Evolutionary conservation across 1,139 yeast genomes (phyloP).

Genomic region (Blastobotrys proliferans): DNA sequence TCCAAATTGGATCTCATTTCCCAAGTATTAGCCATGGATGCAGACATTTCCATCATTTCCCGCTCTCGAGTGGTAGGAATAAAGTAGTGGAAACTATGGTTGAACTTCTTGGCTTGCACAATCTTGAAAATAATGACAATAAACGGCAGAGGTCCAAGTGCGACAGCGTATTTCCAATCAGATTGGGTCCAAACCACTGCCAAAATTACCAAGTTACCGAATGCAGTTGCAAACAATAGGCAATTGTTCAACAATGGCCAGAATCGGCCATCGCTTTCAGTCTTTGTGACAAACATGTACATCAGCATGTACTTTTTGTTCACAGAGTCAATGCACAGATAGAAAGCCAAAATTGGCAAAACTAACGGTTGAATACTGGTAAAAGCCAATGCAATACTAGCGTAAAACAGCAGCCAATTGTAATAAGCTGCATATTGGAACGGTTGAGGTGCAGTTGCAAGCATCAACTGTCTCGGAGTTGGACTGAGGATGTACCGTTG

Average conservation of each 20-base stretch:
- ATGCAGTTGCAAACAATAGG: slow-evolving; percentile 33
- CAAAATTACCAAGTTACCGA: slow-evolving; percentile 38
- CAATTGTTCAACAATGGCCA: slow-evolving; percentile 39
- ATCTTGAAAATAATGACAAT: slow-evolving; percentile 34
- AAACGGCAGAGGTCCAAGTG: slow-evolving; percentile 32
- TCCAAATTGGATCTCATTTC: slow-evolving; percentile 22
- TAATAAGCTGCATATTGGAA: slow-evolving; percentile 36
- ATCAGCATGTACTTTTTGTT: slow-evolving; percentile 37
- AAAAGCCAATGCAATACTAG: slow-evolving; percentile 39
- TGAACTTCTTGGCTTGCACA: slow-evolving; percentile 21
- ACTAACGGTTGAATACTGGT: slow-evolving; percentile 40
- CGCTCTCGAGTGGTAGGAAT: slow-evolving; percentile 28
- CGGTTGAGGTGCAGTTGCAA: slow-evolving; percentile 37
- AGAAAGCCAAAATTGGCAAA: slow-evolving; percentile 34
- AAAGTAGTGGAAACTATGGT: slow-evolving; percentile 31
- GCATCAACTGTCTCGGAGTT: slow-evolving; percentile 37
- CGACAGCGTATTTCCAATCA: slow-evolving; percentile 34
- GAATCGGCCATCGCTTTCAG: slow-evolving; percentile 38
- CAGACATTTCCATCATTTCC: slow-evolving; percentile 22
- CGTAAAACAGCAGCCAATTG: slow-evolving; percentile 37
- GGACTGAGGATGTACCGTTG: slow-evolving; percentile 31
- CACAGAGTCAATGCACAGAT: slow-evolving; percentile 33
- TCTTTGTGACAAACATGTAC: slow-evolving; percentile 38
- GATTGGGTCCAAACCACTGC: slow-evolving; percentile 40
- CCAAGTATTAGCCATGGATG: slow-evolving; percentile 12